Conservation (phyloP, 139 green algal species). For the Diplosphaera chodatii region DNA sequence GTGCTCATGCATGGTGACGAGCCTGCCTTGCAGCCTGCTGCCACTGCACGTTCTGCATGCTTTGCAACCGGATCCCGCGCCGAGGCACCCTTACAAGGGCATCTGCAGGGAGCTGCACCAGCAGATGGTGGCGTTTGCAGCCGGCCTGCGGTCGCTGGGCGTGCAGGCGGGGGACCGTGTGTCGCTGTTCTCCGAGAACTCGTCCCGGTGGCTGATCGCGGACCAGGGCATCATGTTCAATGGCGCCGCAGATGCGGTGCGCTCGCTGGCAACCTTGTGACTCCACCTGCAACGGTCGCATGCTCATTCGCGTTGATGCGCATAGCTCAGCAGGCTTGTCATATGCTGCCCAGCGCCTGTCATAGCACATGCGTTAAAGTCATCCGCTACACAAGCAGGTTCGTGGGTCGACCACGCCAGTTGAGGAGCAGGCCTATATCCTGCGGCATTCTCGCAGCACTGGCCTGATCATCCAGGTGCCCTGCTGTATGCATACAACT, state of each 20-base stretch:
- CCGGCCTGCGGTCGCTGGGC: slow-evolving; percentile 44
- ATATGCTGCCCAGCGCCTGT: not conserved
- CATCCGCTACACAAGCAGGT: no score
- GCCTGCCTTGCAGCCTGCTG: no score
- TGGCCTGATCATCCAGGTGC: slow-evolving; percentile 21
- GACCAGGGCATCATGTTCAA: slow-evolving; percentile 73
- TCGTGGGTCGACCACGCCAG: slow-evolving; percentile 54
- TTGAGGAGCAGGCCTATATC: slow-evolving; percentile 83
- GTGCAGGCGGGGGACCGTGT: slow-evolving; percentile 45
- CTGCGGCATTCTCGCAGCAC: slow-evolving; percentile 47
- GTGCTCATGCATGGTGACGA: no score
- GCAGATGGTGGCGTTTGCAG: slow-evolving; percentile 42
- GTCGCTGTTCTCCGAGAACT: slow-evolving; percentile 80
- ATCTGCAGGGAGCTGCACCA: slow-evolving; percentile 36
- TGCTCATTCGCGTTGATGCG: no score
- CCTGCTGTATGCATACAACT: not conserved
- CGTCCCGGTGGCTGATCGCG: slow-evolving; percentile 73
- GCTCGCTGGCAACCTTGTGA: no score
- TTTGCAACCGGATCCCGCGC: no score
- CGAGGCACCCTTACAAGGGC: not conserved
- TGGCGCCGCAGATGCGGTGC: slow-evolving; percentile 58
- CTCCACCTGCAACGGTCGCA: not conserved
- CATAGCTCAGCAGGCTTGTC: no score
- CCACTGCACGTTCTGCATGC: no score
- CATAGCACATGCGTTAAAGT: not conserved